Evolutionary conservation across 2,329 filamentous ascomycete genomes (phyloP).

Genomic region (Coniochaeta pulveracea): DNA sequence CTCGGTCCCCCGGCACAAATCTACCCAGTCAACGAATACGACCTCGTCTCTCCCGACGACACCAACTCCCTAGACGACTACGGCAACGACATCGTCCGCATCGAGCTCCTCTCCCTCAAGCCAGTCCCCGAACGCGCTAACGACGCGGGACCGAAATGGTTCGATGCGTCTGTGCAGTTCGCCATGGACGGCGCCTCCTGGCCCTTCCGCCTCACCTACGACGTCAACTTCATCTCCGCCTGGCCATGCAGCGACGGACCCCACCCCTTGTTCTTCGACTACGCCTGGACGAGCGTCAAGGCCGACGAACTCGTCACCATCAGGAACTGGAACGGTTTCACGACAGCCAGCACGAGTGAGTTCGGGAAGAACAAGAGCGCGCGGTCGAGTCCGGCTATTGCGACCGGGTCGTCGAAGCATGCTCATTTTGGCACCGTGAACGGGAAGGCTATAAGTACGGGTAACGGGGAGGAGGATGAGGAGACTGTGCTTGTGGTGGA

Average conservation of each 20-base stretch:
- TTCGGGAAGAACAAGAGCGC: slow-evolving; percentile 2
- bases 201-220: slow-evolving; percentile 50
- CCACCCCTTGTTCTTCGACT: slow-evolving; percentile 64
- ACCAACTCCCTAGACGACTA: slow-evolving; percentile 27
- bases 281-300: slow-evolving; percentile 44
- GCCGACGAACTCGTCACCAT: slow-evolving; percentile 57
- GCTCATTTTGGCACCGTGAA: slow-evolving; percentile 3
- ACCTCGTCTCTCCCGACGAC: slow-evolving; percentile 43
- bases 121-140: slow-evolving; percentile 15
- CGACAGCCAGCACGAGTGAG: slow-evolving; percentile 1
- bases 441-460: slow-evolving; percentile 5
- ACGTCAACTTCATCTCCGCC: slow-evolving; percentile 55
- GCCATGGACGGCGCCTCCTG: slow-evolving; percentile 52
- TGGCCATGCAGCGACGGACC: slow-evolving; percentile 54
- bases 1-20: slow-evolving; percentile 50
- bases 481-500: slow-evolving; percentile 62
- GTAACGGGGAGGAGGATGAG: slow-evolving; percentile 26
- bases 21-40: slow-evolving; percentile 59
- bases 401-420: slow-evolving; percentile 1
- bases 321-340: slow-evolving; percentile 44
- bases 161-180: slow-evolving; percentile 51
- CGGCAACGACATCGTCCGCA: slow-evolving; percentile 55
- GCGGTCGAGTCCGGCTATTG: slow-evolving; percentile 6
- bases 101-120: slow-evolving; percentile 55
- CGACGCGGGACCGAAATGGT: slow-evolving; percentile 30